These are phyloP conservation scores for Yamadazyma atlantica DNA, from an alignment of 1,139 yeast genomes.

Conservation along the genomic window DNA sequence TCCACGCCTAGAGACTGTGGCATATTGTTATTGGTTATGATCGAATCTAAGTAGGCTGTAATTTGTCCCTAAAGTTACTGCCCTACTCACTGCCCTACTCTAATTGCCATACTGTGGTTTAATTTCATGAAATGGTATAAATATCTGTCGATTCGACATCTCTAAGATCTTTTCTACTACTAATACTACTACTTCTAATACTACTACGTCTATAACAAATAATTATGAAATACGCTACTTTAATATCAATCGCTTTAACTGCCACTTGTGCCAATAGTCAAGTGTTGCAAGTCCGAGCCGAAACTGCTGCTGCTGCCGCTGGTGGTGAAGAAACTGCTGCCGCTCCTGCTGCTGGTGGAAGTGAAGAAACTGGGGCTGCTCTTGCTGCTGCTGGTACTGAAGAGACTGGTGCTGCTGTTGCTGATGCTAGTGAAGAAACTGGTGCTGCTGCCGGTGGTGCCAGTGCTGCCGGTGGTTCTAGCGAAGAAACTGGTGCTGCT, in stretches of 20 bases:
- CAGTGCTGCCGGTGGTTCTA: constrained; percentile 6
- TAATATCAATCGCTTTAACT: constrained; percentile 14
- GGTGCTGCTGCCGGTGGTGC: too few species aligned
- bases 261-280: constrained; percentile 17
- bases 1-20: not conserved
- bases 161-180: too few species aligned
- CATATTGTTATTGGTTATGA: not conserved
- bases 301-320: constrained; percentile 12
- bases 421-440: constrained; percentile 16
- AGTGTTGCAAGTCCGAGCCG: constrained; percentile 12
- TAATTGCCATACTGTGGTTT: too few species aligned
- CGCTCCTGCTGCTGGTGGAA: constrained; percentile 14
- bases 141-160: too few species aligned
- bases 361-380: constrained; percentile 15
- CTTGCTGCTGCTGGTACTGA: constrained; percentile 19
- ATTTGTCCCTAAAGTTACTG: too few species aligned
- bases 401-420: constrained; percentile 13
- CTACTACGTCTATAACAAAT: too few species aligned
- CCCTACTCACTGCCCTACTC: too few species aligned
- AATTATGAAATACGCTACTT: constrained; percentile 20
- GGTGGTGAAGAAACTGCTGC: constrained; percentile 16
- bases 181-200: too few species aligned
- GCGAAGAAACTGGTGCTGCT: constrained; percentile 8
- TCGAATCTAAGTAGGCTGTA: not conserved
- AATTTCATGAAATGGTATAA: too few species aligned